Base-by-base conservation (phyloP, 2,329 filamentous ascomycete genomes). In the Akanthomyces dipterigenus region DNA sequence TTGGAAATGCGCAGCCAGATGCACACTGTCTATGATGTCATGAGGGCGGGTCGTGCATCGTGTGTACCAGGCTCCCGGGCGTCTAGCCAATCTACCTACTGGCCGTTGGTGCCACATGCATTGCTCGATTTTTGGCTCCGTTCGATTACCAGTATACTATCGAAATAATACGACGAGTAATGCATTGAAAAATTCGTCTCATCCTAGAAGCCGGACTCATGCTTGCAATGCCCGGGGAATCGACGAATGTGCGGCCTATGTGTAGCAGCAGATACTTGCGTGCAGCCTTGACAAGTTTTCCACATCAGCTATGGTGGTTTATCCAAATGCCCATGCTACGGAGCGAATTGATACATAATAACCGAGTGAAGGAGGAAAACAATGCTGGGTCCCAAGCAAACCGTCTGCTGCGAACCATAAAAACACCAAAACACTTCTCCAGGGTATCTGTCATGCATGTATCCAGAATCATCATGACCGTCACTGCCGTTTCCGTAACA, bases 401-500 rank as follows among this genome's bases (percentile, higher is more conserved):
- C 43, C 18, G 11, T 11, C 14, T 36, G 42, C 42, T n/a, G 24
- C 38, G 24, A 3, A 55, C 53, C 53, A 24, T 58, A 34, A 4
- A n/a, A n/a, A n/a, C n/a, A n/a, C n/a, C n/a, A 40, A 49, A 48
- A 28, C 45, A 28, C 42, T 36, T 48, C 20, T n/a, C 31, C 31
- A 49, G 55, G 55, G 55, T 60, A 60, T 60, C 28, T 54, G 58
- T 34, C 49, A 60, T 46, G 58, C 48, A 7, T 7, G 12, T 53
- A 36, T 54, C 20, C 38, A 60, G 18, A 60, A 45, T 16, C 51
- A 40, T 26, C 26, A 46, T 28, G 22, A 24, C 28, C 49, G 20
- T 16, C 49, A 8, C 28, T 40, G 31, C 31, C 31, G 31, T 34
- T 20, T n/a, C 36, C 56, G 22, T 38, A 24, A 40, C 49, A 28